Percentiles rank a stretch among this genome's conserved stretches.
These are phyloP conservation scores for Blastobotrys capitulatus DNA, from an alignment of 1,139 yeast species.

Conservation along the genomic window DNA sequence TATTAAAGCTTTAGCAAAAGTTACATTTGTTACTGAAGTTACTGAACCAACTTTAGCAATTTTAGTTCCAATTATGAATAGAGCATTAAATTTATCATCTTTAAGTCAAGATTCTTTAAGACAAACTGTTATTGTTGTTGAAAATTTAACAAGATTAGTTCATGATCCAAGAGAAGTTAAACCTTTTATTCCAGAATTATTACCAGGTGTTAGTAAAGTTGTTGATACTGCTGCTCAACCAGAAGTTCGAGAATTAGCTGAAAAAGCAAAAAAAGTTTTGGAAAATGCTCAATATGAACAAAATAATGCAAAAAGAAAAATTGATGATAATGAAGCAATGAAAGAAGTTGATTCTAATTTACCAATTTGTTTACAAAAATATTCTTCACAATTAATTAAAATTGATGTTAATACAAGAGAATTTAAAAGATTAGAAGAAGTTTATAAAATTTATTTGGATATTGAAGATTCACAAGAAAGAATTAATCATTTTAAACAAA, in stretches of 20 bases:
- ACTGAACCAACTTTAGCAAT: constrained; percentile 92
- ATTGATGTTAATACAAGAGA: constrained; percentile 86
- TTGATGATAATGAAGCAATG: constrained; percentile 51
- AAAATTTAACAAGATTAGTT: constrained; percentile 90
- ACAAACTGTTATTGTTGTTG: constrained; percentile 94
- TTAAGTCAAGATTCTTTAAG: constrained; percentile 94
- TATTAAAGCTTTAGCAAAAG: constrained; percentile 84
- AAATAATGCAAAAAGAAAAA: constrained; percentile 73
- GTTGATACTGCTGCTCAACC: constrained; percentile 89
- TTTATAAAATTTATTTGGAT: constrained; percentile 36
- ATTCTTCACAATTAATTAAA: constrained; percentile 52
- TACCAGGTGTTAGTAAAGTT: constrained; percentile 89
- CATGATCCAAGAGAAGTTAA: constrained; percentile 92
- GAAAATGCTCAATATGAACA: constrained; percentile 71
- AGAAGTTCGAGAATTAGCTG: constrained; percentile 91
- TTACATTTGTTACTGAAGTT: constrained; percentile 97
- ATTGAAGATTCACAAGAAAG: constrained; percentile 41
- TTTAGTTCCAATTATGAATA: constrained; percentile 86
- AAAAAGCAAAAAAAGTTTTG: constrained; percentile 75
- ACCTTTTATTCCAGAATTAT: constrained; percentile 72
- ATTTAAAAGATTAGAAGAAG: constrained; percentile 66
- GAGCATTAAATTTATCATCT: constrained; percentile 82
- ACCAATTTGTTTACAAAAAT: constrained; percentile 38
- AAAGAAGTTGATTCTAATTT: constrained; percentile 32
- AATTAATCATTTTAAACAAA: constrained; percentile 51